Evolutionary conservation across 208 protist species (phyloP), one percentile per base, ranked within the genome.

Genomic region (Trypanosoma theileri): DNA sequence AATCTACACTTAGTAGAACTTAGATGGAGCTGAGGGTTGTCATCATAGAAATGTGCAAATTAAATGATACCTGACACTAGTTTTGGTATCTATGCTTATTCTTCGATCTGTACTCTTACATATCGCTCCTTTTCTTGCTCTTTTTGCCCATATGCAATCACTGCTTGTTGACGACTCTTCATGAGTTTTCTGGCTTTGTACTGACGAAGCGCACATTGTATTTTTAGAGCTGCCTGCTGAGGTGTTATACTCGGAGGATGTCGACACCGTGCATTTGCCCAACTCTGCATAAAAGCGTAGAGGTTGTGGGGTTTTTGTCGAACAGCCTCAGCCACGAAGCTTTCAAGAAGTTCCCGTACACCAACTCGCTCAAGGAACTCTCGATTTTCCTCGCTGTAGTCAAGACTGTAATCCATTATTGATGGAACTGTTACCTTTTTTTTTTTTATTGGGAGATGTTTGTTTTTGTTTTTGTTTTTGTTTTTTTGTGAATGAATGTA

Each of bases 251-350:
- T 63, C 19, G 26, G 0, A n/a, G 22, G 0, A 0, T 61, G 6
- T 28, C 41, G 6, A 14, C 52, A 66, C 10, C 54, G 68, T 52
- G 63, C 59, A 40, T 21, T 69, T 3, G 78, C 84, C 84, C 84
- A 90, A 7, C 50, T 17, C 12, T 44, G 59, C 65, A 90, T 69
- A 67, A 80, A 90, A 26, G 52, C 58, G 16, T 82, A 74, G 7
- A 90, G 66, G 57, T 85, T 54, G 22, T 66, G 54, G 10, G 84
- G 84, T 31, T 80, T 67, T 57, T 74, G 26, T 1, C 60, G 56
- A 4, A 84, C 64, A 35, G 65, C 64, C 10, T 79, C 79, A 41
- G 51, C 61, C 14, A 77, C 68, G 17, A 80, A 70, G 14, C 66
- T 52, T 50, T 77, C 70, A 14, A 84, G 69, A 14, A 68, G 61